Base-by-base conservation (phyloP, 495 filamentous ascomycete genomes). In the Daldinia vernicosa region DNA sequence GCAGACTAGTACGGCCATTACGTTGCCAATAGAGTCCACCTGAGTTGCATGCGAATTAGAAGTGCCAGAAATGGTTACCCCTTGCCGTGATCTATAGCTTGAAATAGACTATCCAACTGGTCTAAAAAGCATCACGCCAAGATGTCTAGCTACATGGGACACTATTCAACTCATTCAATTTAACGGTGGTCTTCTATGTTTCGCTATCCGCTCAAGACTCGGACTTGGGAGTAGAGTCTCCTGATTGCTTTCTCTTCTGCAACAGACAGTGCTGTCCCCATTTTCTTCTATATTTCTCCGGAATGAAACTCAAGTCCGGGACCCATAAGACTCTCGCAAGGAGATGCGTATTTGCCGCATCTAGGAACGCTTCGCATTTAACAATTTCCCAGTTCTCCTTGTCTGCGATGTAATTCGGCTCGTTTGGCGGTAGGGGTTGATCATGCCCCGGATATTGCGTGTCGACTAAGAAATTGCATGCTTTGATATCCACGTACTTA, bases 261-360 rank as follows among this genome's bases (percentile, higher is more conserved):
- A 97, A 79, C 55, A 98, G 82, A 76, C 94, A 98, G 80, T 97
- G 93, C 40, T 87, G 79, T 55, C 92, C 93, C 91, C 92, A 98
- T 76, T 87, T 87, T 66, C 94, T 86, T 62, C 82, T 88, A 57
- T 87, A 90, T 60, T 83, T 83, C 61, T 88, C 82, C 9, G 93
- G 94, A 47, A 97, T 82, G 19, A 93, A 72, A 9, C 86, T 80
- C 72, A 84, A 82, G 68, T 96, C 87, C 1, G 95, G 96, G 33
- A 96, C 77, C 94, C 94, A 98, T 64, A 97, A 79, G 33, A 92
- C 84, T 57, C 95, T 86, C n/a, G 91, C 90, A 2, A 97, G 54
- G 26, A 92, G 81, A 43, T 86, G 81, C 0, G 96, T 98, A 67
- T 83, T 82, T 4, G 88, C 85, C 4, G 92, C 85, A 79, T 99